Percentiles rank a stretch among this genome's conserved stretches.
These are phyloP conservation scores for Plantago coronopus DNA, from an alignment of 305 asterid species.

Conservation along the genomic window DNA sequence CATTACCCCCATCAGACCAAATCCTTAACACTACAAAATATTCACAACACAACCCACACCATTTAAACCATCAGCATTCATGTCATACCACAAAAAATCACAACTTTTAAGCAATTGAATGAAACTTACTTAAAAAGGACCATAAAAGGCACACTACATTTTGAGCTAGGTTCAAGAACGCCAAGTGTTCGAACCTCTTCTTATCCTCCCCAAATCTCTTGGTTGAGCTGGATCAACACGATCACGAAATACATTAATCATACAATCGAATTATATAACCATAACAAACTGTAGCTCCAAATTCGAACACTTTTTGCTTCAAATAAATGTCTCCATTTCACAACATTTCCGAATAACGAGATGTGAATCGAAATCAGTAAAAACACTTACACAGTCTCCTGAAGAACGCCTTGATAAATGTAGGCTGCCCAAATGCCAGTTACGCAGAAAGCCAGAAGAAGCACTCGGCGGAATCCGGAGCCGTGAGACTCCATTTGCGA, in stretches of 20 bases:
- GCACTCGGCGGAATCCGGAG: constrained; percentile 74
- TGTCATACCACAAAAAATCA: neutral
- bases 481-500: constrained; percentile 64
- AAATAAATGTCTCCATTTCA: neutral
- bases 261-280: neutral
- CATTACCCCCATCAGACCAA: constrained; percentile 70
- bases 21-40: constrained; percentile 64
- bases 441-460: constrained; percentile 72
- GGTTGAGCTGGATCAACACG: constrained; percentile 61
- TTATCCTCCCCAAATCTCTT: constrained; percentile 79
- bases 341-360: neutral
- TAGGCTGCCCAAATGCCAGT: constrained; percentile 97
- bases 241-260: neutral
- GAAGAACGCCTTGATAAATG: constrained; percentile 92
- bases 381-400: constrained; percentile 70
- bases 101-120: neutral
- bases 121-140: constrained; percentile 81
- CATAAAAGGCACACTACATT: constrained; percentile 82
- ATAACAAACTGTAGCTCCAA: neutral
- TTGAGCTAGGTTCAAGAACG: constrained; percentile 88
- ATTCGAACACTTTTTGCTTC: neutral
- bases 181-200: constrained; percentile 95
- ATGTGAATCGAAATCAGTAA: neutral
- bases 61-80: neutral
- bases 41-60: neutral